Evolutionary conservation across 192 early-diverging fungal species (phyloP), one percentile per base, ranked within the genome.

Genomic region (Coemansia sp.): DNA sequence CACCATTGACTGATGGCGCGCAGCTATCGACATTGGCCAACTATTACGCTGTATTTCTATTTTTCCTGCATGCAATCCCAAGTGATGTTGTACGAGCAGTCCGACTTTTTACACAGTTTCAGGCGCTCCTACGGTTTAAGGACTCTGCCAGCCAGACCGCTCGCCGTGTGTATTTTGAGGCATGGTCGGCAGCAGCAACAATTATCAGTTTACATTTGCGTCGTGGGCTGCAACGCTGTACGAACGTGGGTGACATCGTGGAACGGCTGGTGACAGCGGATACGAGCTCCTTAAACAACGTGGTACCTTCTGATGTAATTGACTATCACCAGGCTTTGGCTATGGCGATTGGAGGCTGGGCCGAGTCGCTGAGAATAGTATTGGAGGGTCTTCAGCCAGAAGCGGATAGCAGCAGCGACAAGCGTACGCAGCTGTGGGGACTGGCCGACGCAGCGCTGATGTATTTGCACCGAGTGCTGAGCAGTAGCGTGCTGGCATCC

Each of bases 81-180:
- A 68, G 66, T 63, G 54, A 59, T 14, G 70, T 83, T 7, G 80
- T 83, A 24, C 61, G 80, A 19, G 63, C 76, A 6, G 53, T 50
- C 6, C 65, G 80, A 0, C 69, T 83, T 23, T 71, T 58, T 60
- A 67, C 71, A 23, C 80, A 83, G 63, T 64, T 83, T 23, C 80
- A 78, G 54, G 55, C 70, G 9, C 72, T 83, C 50, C 64, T 83
- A 29, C 65, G 65, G n/a, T 83, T 83, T 51, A 57, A 64, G 42
- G 80, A 83, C 19, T 75, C 76, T 10, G 63, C 66, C 22, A 78
- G 64, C 61, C 36, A 62, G 50, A 63, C 61, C 1, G 80, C 76
- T 4, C 71, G 80, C 20, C 68, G 76, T 17, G 76, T 83, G 55
- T 83, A 75, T 29, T 83, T 83, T 75, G 80, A 83, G 54, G 80